Base-by-base conservation (phyloP, 805 yeast genomes). In the Wickerhamia fluorescens region DNA sequence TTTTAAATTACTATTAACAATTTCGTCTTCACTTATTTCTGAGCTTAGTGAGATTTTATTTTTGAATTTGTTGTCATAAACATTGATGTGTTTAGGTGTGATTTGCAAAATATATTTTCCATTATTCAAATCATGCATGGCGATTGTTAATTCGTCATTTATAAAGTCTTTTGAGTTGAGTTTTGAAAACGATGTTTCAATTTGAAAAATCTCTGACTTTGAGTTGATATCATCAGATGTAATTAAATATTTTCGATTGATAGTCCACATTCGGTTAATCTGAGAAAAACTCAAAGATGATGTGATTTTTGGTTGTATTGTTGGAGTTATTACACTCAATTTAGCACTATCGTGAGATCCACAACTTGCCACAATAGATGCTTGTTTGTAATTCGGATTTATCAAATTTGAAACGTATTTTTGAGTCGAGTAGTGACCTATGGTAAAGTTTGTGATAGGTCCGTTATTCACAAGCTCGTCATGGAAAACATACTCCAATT, bases 181-280 rank as follows among this genome's bases (percentile, higher is more conserved):
- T 28, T 78, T 65, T 20, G 77, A 70, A 49, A 79, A 82, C 15
- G 74, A 70, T 31, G 74, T 71, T 28, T 69, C 65, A 36, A 79
- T 72, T 37, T 73, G 71, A 45, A 80, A 80, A 20, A 80, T 70
- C 45, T 82, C 87, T 14, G 86, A 75, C 38, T 75, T 78, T 28
- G 65, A 66, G 35, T 74, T 73, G 12, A 66, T 56, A 23, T 72
- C 71, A 47, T 80, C 88, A 0, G 94, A 80, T 0, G 94, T 80
- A 13, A 85, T 66, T 27, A 85, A 58, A 45, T 70, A 83, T 36
- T 67, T 68, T 44, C 75, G 75, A 35, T 61, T 55, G 16, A 84
- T 52, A 23, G 82, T 80, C 94, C 94, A 87, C 44, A 83, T 67
- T 41, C 78, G 73, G 39, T 78, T 73, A 19, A 81, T 78, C 46